A percentile compares a stretch with the other conserved stretches of the same genome.
Conservation (phyloP, 2,329 filamentous ascomycete species). For the Ophiostoma himal-ulmi region DNA sequence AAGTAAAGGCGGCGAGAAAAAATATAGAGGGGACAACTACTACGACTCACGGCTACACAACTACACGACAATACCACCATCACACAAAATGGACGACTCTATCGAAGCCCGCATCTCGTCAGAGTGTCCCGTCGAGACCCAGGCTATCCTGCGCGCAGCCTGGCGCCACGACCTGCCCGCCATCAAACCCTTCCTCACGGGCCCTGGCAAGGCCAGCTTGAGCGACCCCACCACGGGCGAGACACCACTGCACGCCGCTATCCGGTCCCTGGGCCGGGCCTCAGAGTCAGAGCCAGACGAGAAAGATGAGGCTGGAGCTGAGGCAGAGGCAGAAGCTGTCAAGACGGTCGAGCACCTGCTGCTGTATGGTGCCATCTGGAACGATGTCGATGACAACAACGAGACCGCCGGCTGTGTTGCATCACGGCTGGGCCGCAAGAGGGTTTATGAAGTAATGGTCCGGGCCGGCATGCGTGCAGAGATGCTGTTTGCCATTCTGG, state of each 20-base stretch:
- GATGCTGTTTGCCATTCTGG: conserved; percentile 73
- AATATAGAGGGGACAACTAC: not conserved
- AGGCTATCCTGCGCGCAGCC: conserved; percentile 48
- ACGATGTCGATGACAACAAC: conserved; percentile 77
- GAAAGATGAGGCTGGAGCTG: not conserved
- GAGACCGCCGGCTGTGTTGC: conserved; percentile 93
- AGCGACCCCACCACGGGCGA: conserved; percentile 81
- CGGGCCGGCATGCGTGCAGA: conserved; percentile 89
- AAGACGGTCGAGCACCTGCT: conserved; percentile 70
- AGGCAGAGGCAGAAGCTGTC: conserved; percentile 32
- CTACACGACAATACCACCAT: conserved; percentile 28
- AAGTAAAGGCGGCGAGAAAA: conserved; percentile 18
- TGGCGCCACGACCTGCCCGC: conserved; percentile 58
- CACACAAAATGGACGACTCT: conserved; percentile 40
- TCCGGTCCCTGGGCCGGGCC: conserved; percentile 50
- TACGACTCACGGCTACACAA: not conserved
- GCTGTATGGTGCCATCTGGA: conserved; percentile 91
- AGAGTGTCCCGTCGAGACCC: conserved; percentile 46
- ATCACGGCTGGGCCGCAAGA: conserved; percentile 57
- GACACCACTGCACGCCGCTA: conserved; percentile 83
- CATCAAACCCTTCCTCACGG: conserved; percentile 64
- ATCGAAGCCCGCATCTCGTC: conserved; percentile 49
- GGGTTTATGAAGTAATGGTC: conserved; percentile 76
- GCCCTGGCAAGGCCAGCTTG: conserved; percentile 60
- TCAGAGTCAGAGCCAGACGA: not conserved